These are phyloP conservation scores for Guyanaporus albipodus DNA, from an alignment of 768 basidiomycete species.

Conservation along the genomic window DNA sequence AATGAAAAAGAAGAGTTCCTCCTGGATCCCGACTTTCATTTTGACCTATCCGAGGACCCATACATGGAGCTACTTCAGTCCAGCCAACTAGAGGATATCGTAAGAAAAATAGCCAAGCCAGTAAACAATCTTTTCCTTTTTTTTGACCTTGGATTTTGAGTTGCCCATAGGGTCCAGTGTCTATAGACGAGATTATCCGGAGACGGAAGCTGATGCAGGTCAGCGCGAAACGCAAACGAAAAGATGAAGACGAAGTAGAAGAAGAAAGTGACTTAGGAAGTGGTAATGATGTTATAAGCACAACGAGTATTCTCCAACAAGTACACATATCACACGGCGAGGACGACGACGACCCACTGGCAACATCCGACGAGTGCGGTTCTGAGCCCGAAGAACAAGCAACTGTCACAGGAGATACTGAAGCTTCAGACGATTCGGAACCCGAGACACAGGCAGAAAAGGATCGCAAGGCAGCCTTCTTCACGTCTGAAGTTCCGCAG, in stretches of 20 bases:
- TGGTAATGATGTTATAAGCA: slow-evolving; percentile 4
- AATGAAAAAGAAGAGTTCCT: slow-evolving; percentile 50
- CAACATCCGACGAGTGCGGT: slow-evolving; percentile 30
- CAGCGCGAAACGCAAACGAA: slow-evolving; percentile 62
- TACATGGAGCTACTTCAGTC: slow-evolving; percentile 52
- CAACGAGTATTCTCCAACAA: slow-evolving; percentile 14
- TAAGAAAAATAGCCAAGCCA: slow-evolving; percentile 59
- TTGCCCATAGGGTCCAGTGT: slow-evolving; percentile 60
- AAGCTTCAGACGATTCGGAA: slow-evolving; percentile 60
- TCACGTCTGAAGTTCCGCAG: slow-evolving; percentile 55
- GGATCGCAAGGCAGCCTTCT: slow-evolving; percentile 83
- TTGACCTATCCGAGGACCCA: slow-evolving; percentile 73
- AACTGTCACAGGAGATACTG: slow-evolving; percentile 34
- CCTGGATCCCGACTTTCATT: slow-evolving; percentile 79
- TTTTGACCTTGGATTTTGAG: slow-evolving; percentile 1
- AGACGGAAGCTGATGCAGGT: slow-evolving; percentile 47
- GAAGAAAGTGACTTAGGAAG: slow-evolving; percentile 35
- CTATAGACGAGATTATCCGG: slow-evolving; percentile 90
- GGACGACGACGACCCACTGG: slow-evolving; percentile 33
- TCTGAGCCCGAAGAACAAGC: slow-evolving; percentile 27
- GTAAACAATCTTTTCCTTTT: slow-evolving; percentile 37
- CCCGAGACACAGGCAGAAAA: slow-evolving; percentile 53
- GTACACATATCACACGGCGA: slow-evolving; percentile 29
- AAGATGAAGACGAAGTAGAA: slow-evolving; percentile 31
- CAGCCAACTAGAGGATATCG: slow-evolving; percentile 47